Percentiles rank a stretch among this genome's conserved stretches.
Evolutionary conservation across 1,284 basidiomycete genomes (phyloP).

Genomic region (Flammula alnicola): DNA sequence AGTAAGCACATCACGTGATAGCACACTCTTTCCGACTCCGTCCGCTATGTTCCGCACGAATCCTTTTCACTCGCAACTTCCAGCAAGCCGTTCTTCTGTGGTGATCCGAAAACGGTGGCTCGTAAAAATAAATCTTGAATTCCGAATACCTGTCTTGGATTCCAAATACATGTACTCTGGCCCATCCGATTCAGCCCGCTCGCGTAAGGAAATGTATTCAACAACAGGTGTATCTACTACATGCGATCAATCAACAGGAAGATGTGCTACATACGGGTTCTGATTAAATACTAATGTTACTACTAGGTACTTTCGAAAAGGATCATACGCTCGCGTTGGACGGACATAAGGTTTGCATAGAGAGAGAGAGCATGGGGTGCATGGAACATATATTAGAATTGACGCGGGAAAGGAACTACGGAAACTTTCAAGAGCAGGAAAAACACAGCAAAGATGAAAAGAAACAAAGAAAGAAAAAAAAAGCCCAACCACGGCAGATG

Average conservation of each 20-base stretch:
- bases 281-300: neutral
- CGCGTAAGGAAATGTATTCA: conserved; percentile 7
- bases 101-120: no score
- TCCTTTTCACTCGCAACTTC: neutral
- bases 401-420: conserved; percentile 5
- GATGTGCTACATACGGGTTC: neutral
- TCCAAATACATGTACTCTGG: no score
- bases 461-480: conserved; percentile 15
- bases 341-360: no score
- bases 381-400: no score
- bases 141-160: no score
- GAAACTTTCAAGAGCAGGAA: neutral
- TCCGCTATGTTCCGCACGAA: neutral
- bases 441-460: conserved; percentile 4
- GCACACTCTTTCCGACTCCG: neutral
- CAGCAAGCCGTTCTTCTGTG: no score
- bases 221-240: conserved; percentile 18
- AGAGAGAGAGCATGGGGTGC: neutral
- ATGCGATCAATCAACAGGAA: conserved; percentile 8
- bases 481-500: conserved; percentile 24
- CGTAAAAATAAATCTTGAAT: no score
- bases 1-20: no score
- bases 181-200: conserved; percentile 19
- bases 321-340: no score
- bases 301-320: neutral